Evolutionary conservation across 768 basidiomycete genomes (phyloP), one percentile per base, ranked within the genome.

Genomic region (Lactarius sp.): DNA sequence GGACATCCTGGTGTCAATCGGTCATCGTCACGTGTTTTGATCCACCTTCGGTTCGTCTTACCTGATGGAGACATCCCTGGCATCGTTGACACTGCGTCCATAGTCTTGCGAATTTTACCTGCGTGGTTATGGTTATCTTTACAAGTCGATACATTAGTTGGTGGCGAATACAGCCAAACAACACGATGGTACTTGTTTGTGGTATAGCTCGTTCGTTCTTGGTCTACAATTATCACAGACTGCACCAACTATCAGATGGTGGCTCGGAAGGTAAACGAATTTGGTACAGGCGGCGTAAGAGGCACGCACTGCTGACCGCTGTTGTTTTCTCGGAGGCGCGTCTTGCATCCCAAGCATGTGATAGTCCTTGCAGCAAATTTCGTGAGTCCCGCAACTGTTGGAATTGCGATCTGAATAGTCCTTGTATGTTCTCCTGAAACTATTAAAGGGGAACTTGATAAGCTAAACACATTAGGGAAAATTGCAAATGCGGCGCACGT

Each of bases 41-140:
- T 22, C 14, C 13, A 42, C 34, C 6, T 4, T 50, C 16, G 20
- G 34, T 2, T 34, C 31, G 14, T 68, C 73, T 34, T 62, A 88
- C 88, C 79, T 97, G 94, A 77, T 99, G 97, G 53, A 99, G 79
- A 18, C 97, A 99, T 14, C 97, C 97, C 72, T 99, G 97, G 78
- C 97, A 99, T 31, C 97, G 84, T 72, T 99, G 97, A 70, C 97
- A 98, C 71, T 98, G 96, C 1, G 97, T 98, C 97, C 97, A 99
- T 27, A 99, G 74, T 54, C 95, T 84, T 20, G 96, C 90, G 73
- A 97, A 98, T 52, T 91, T 86, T 7, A 95, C 87, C 79, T 99
- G 93, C 50, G 88, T 78, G 0, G 90, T 84, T 6, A 77, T 77
- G 6, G 80, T 62, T 37, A 84, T 75, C 76, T 80, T 14, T 22